Percentiles rank a stretch among this genome's conserved stretches.
phyloP scores from a whole-genome alignment of 305 asterid species.

The Fraxinus velutina region DNA sequence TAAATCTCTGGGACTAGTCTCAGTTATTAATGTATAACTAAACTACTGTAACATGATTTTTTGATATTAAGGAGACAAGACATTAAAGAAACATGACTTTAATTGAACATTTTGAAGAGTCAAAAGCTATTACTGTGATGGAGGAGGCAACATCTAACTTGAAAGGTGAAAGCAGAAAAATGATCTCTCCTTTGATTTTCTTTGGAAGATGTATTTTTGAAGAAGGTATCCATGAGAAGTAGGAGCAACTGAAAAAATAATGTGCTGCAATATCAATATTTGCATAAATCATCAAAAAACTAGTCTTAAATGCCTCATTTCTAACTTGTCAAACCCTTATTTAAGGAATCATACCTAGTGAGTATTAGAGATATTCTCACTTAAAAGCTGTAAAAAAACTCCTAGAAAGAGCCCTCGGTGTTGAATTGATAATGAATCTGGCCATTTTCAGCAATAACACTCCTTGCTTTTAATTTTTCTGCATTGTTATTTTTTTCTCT shows the following conservation, averaged over 20 bases:
- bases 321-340: neutral
- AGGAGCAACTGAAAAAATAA: conserved; percentile 12
- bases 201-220: neutral
- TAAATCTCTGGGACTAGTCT: neutral
- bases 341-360: neutral
- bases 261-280: conserved; percentile 6
- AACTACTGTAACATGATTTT: neutral
- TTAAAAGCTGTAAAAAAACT: neutral
- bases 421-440: neutral
- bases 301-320: neutral
- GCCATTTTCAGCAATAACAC: neutral
- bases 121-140: neutral
- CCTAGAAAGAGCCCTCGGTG: neutral
- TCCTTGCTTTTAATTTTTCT: neutral
- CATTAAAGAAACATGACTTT: neutral
- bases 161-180: conserved; percentile 13
- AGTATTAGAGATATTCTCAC: neutral
- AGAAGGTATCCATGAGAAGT: neutral
- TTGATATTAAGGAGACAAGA: neutral
- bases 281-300: neutral
- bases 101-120: neutral
- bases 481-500: neutral
- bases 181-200: conserved; percentile 2
- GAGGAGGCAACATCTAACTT: conserved; percentile 3
- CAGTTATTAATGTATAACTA: neutral